Conservation (phyloP, 2,329 filamentous ascomycete genomes). For the Talaromyces amestolkiae region DNA sequence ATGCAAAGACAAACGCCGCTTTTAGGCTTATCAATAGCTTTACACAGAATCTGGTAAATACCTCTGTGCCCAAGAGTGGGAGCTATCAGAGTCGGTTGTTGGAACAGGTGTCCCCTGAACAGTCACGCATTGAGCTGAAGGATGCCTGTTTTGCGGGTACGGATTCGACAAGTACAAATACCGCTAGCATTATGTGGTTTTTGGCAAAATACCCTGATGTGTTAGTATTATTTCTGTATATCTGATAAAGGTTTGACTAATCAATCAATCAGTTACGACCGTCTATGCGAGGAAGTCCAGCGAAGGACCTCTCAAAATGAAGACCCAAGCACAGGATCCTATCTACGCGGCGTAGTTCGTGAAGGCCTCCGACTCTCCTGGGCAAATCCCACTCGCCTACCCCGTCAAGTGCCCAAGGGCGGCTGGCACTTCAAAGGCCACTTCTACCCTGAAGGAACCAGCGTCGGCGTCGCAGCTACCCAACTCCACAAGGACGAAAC, state of each 20-base stretch:
- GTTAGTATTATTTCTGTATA: not conserved
- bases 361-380: constrained; percentile 52
- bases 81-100: constrained; percentile 53
- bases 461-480: constrained; percentile 47
- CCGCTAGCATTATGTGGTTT: constrained; percentile 49
- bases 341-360: constrained; percentile 50
- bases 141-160: constrained; percentile 57
- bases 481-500: constrained; percentile 48
- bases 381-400: constrained; percentile 53
- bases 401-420: constrained; percentile 46
- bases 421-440: constrained; percentile 39
- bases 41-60: constrained; percentile 40
- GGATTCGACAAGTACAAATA: constrained; percentile 53
- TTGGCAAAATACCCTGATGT: constrained; percentile 43
- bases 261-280: constrained; percentile 29
- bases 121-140: constrained; percentile 53
- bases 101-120: constrained; percentile 41
- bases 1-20: constrained; percentile 33
- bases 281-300: constrained; percentile 36
- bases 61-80: constrained; percentile 31
- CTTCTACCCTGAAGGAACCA: constrained; percentile 45
- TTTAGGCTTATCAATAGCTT: constrained; percentile 46
- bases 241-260: not conserved
- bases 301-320: constrained; percentile 25
- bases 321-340: constrained; percentile 35